Percentiles rank a stretch among this genome's conserved stretches.
Evolutionary conservation across 805 yeast species (phyloP).

Genomic region (Metschnikowia dekortorum): DNA sequence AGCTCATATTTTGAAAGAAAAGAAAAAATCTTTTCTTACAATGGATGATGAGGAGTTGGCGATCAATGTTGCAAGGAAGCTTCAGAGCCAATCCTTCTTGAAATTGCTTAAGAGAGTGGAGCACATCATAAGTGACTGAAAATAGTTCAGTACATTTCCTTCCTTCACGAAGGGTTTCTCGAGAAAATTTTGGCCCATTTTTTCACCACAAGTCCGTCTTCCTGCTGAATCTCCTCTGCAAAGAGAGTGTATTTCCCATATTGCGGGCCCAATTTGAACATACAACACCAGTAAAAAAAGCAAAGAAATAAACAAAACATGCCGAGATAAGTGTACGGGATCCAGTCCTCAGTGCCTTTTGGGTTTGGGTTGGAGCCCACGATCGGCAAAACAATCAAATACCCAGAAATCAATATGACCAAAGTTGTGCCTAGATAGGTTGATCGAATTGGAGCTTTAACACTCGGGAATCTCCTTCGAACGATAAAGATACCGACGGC

Average conservation of each 20-base stretch:
- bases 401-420: conserved; percentile 42
- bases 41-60: conserved; percentile 14
- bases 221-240: conserved; percentile 36
- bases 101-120: conserved; percentile 14
- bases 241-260: conserved; percentile 43
- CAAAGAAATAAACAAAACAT: conserved; percentile 40
- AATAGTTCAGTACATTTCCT: neutral
- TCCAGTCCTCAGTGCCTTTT: conserved; percentile 38
- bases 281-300: conserved; percentile 51
- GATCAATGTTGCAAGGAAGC: conserved; percentile 10
- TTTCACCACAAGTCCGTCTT: conserved; percentile 58
- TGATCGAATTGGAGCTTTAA: conserved; percentile 50
- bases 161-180: neutral
- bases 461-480: conserved; percentile 45
- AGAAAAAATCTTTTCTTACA: conserved; percentile 2
- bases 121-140: conserved; percentile 4
- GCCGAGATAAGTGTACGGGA: conserved; percentile 48
- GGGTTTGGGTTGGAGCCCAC: conserved; percentile 37
- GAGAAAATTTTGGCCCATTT: conserved; percentile 45
- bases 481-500: conserved; percentile 56
- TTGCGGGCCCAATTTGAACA: conserved; percentile 47
- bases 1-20: conserved; percentile 4
- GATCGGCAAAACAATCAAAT: conserved; percentile 50
- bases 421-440: conserved; percentile 44
- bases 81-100: conserved; percentile 11